Base-by-base conservation (phyloP, 2,329 filamentous ascomycete species). In the Lomentospora prolificans region DNA sequence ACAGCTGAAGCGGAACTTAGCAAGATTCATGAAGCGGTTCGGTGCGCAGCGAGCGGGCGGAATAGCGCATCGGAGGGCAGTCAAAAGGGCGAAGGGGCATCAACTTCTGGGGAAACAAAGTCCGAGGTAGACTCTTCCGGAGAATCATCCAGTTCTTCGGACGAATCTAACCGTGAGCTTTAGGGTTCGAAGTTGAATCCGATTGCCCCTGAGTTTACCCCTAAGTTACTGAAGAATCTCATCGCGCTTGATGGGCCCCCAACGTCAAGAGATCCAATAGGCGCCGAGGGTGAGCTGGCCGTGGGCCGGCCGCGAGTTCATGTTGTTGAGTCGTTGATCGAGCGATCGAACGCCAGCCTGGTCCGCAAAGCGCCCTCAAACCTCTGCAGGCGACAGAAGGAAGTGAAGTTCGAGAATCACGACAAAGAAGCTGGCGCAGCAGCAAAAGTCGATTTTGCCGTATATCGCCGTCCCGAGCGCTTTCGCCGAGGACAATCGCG, bases 101-200 rank as follows among this genome's bases (percentile, higher is more conserved):
- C 39, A 14, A 50, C 53, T 50, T 55, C 53, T 22, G 41, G 46
- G 25, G 41, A 44, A n/a, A 30, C 27, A 24, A 44, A 44, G 4
- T 50, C 17, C 27, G 53, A 36, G 41, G 53, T 48, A 55, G 53
- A 55, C 41, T 55, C 53, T 33, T 55, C 53, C n/a, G 41, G 53
- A 50, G 41, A 55, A 50, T 55, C 53, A 31, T 55, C 53, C 22
- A 55, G 41, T 55, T 55, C 53, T 55, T 55, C 53, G 53, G 53
- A 48, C 24, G 53, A 72, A 69, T 70, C 72, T 75, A 67, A 75
- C 67, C 65, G 67, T 64, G 67, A 61, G 58, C 63, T 68, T 61
- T 67, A 81, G 77, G 75, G 69, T 66, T 76, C 72, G 58, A 78
- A 70, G 63, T 67, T 82, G 61, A 82, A 82, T 66, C 79, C 79